Evolutionary conservation across 148 eudicot genomes (phyloP), one percentile per base, ranked within the genome.

Genomic region (Rheum nobile): DNA sequence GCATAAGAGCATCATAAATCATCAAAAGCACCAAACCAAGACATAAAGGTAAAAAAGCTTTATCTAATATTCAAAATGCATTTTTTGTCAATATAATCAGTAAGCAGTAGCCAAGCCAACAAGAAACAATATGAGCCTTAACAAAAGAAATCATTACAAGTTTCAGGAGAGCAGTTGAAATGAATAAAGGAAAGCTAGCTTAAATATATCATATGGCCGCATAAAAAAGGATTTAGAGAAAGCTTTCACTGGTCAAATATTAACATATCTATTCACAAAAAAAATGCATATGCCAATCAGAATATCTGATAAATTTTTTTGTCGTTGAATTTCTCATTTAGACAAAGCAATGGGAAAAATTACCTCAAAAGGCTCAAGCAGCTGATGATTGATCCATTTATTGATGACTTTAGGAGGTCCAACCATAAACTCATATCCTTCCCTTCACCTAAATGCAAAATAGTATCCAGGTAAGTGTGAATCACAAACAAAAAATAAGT

Each of bases 321-420:
- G 22, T 11, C 9, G 29, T 31, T 54, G 2, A 54, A 54, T 19
- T 10, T 8, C 29, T 54, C 63, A 21, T 54, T 54, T 24, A 54
- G 63, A 24, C 28, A n/a, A 26, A 31, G 39, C 21, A 0, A 16
- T 17, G 13, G 55, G 71, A 28, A 32, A n/a, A 22, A 74, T 79
- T 65, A 95, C 97, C 99, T 95, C 99, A 75, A 67, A 92, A 72
- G 99, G 99, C 81, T 95, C 99, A 47, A 77, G 75, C 85, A 90
- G 71, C 77, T 90, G 79, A 81, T 90, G 97, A 74, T 89, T 75
- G 76, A 87, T 87, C 77, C 4, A 90, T 77, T 92, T 95, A 81
- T 87, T 95, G 73, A 95, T 95, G 52, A 95, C 99, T 86, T 92
- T 95, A 19, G 99, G 97, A 6, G 99, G 99, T 71, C 99, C 99